A percentile compares a stretch with the other conserved stretches of the same genome.
Conservation (phyloP, 768 basidiomycete species). For the Termitomyces sp. region DNA sequence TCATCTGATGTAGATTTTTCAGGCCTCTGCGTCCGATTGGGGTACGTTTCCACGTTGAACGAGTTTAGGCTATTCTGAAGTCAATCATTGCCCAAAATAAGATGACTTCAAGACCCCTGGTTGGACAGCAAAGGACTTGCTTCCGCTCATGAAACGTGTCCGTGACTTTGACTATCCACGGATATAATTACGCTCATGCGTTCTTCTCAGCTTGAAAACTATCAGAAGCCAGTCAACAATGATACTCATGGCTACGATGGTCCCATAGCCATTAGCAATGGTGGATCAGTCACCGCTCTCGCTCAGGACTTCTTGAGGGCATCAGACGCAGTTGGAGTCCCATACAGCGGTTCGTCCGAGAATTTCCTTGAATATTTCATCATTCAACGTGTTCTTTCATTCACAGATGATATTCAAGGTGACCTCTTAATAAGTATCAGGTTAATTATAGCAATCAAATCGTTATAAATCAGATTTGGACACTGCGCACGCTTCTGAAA, state of each 20-base stretch:
- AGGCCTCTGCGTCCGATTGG: constrained; percentile 71
- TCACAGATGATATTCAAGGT: constrained; percentile 60
- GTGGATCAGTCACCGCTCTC: constrained; percentile 55
- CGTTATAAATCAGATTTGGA: constrained; percentile 35
- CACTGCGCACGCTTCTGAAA: constrained; percentile 59
- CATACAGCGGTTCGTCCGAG: constrained; percentile 50
- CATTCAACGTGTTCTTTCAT: not conserved
- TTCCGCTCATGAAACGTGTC: constrained; percentile 70
- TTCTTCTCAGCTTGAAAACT: constrained; percentile 54
- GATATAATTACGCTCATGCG: not conserved
- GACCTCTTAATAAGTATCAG: not conserved
- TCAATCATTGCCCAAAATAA: constrained; percentile 19
- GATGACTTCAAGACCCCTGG: constrained; percentile 72
- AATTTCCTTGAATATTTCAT: not conserved
- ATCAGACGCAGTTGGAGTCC: constrained; percentile 53
- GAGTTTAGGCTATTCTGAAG: not conserved
- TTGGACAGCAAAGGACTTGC: constrained; percentile 62
- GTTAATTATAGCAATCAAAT: not conserved
- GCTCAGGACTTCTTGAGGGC: constrained; percentile 70
- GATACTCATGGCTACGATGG: constrained; percentile 67
- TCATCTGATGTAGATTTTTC: not conserved
- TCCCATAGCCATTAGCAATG: constrained; percentile 70
- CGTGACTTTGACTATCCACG: constrained; percentile 1
- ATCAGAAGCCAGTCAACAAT: constrained; percentile 68
- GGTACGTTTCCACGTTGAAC: constrained; percentile 29